Base-by-base conservation (phyloP, 169 alveolate species). In the Plasmodium vivax region DNA sequence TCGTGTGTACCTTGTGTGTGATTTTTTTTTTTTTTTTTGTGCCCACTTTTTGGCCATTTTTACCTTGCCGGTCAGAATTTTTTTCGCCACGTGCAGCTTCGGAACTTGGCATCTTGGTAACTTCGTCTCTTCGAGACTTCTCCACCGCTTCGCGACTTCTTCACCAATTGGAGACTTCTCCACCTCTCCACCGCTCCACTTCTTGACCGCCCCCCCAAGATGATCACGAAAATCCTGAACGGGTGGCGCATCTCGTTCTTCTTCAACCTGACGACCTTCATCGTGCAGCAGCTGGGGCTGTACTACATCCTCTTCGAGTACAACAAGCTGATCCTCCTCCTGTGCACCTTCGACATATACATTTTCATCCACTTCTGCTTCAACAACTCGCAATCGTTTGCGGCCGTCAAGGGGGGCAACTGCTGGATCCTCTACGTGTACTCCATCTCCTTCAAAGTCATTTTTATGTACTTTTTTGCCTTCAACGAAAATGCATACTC, bases 351-450 rank as follows among this genome's bases (percentile, higher is more conserved):
- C 85, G 98, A 96, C 82, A 95, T 92, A 51, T 68, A 95, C 34
- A 95, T 96, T 73, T 92, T 95, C 34, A 85, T 92, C 75, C 93
- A 96, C 56, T 95, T 96, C 93, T 62, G 92, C 30, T 93, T 94
- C 82, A 87, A 94, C 72, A 93, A 94, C 45, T 83, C 94, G 14
- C 98, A 96, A 19, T 85, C 91, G 75, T 87, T 96, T 92, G 92
- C 95, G 4, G 97, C 96, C 1, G 93, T 95, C 47, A 90, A 94
- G 62, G 98, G 98, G 3, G 96, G 97, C 14, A 96, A 77, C 84
- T 96, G 98, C 74, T 96, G 98, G 98, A 79, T 95, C 38, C 43
- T 95, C 16, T 95, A 96, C 90, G 95, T 95, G 9, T 95, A 96
- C 30, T 85, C 96, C 68, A 93, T 96, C 84, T 94, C 97, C 9